Percentiles rank a stretch among this genome's conserved stretches.
phyloP scores from a whole-genome alignment of 768 basidiomycete genomes.

The Grammothele lineata region DNA sequence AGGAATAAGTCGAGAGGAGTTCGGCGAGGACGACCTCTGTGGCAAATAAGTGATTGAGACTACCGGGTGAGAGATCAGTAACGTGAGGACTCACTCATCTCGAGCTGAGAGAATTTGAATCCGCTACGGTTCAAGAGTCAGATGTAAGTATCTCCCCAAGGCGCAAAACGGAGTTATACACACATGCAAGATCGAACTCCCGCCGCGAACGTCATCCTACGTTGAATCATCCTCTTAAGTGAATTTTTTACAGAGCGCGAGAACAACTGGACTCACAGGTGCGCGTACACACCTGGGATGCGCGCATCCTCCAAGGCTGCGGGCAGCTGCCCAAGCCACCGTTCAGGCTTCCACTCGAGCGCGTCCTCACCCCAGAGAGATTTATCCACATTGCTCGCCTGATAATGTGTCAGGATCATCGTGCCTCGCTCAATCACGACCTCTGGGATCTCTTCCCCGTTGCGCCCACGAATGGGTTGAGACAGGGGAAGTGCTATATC shows the following conservation, averaged over 20 bases:
- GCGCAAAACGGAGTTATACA: constrained; percentile 1
- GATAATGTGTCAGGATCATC: constrained; percentile 20
- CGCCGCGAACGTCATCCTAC: constrained; percentile 35
- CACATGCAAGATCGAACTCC: constrained; percentile 33
- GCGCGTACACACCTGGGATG: constrained; percentile 31
- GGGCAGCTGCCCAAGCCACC: constrained; percentile 31
- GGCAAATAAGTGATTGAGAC: background rate
- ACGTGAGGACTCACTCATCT: constrained; percentile 16
- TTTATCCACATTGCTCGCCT: constrained; percentile 31
- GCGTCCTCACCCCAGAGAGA: constrained; percentile 40
- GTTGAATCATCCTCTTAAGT: background rate
- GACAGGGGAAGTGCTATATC: constrained; percentile 27
- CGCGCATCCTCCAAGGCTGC: constrained; percentile 22
- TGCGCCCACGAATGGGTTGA: constrained; percentile 26
- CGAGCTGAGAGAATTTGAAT: constrained; percentile 9
- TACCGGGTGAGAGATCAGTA: background rate
- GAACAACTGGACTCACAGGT: constrained; percentile 17
- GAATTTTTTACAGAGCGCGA: too few relatives aligned
- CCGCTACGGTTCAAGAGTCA: background rate
- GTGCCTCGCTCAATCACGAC: constrained; percentile 26
- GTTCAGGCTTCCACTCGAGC: constrained; percentile 39
- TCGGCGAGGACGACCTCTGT: constrained; percentile 11
- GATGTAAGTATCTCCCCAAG: background rate
- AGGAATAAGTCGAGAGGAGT: constrained; percentile 7
- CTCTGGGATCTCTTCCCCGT: constrained; percentile 22